Percentiles rank a stretch among this genome's conserved stretches.
phyloP scores from a whole-genome alignment of 768 basidiomycete species.

The Boletus huronensis region DNA sequence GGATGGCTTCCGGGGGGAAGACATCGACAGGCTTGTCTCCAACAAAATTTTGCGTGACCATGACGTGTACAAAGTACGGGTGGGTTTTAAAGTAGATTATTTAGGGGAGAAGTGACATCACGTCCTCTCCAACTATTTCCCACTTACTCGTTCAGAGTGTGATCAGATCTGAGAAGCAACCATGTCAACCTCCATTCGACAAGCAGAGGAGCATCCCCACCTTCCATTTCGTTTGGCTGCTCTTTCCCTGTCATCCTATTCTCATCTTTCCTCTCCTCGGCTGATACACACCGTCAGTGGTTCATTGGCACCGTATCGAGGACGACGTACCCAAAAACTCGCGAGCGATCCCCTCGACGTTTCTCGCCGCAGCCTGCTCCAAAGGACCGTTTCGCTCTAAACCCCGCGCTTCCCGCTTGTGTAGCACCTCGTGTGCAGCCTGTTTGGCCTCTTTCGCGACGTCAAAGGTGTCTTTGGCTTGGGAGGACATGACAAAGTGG shows the following conservation, averaged over 20 bases:
- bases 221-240: background rate
- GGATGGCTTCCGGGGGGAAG: conserved; percentile 17
- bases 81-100: too few species aligned
- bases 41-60: conserved; percentile 26
- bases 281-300: background rate
- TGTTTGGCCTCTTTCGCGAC: background rate
- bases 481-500: background rate
- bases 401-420: background rate
- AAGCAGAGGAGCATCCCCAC: background rate
- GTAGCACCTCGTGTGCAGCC: background rate
- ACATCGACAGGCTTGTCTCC: conserved; percentile 26
- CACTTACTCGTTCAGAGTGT: background rate
- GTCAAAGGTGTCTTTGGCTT: background rate
- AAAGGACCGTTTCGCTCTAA: background rate
- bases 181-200: background rate
- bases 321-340: background rate
- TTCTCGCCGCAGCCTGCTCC: background rate
- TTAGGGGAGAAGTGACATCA: background rate
- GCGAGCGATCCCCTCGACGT: background rate
- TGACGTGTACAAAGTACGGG: background rate
- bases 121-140: too few species aligned
- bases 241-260: background rate
- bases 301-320: background rate
- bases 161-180: background rate
- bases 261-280: background rate